Evolutionary conservation across 805 yeast genomes (phyloP), one percentile per base, ranked within the genome.

Genomic region (Nadsonia fulvescens): DNA sequence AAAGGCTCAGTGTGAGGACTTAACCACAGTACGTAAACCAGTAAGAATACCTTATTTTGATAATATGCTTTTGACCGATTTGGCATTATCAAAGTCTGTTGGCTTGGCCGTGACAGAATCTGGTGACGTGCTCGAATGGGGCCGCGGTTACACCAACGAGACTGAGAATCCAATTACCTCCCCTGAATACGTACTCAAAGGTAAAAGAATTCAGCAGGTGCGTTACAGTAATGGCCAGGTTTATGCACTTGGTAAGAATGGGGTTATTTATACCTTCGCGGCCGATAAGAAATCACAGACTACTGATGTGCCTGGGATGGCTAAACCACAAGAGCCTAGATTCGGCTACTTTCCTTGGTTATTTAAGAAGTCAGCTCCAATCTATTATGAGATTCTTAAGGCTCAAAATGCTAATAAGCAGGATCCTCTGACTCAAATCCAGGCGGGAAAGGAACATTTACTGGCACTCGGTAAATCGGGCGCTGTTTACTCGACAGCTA

Each of bases 71-170:
- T 47, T 79, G 15, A 56, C 61, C 24, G 73, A 68, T 40, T 66
- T 83, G 4, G 53, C 57, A 12, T 42, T 79, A 2, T 54, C 59
- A 13, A 58, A 56, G 4, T 47, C 49, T 5, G 45, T 54, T 16
- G 63, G 53, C 1, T 44, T 60, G 4, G 81, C 81, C 0, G 63
- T 79, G 10, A 65, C 70, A 33, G 57, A 58, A 1, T 63, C 61
- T 9, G 96, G 95, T 11, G 64, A 74, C 39, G 56, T 81, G 16
- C 69, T 67, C 29, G 76, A 74, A 42, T 79, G 83, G 77, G 68
- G 70, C n/a, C 40, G 46, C 15, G 63, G 59, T 1, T 42, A 41
- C 28, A 41, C 47, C 22, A 29, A 37, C 4, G 33, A 35, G 5
- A 46, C 54, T 10, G 34, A 37, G 1, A 31, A 41, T 4, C n/a